Evolutionary conservation across 768 basidiomycete species (phyloP), one percentile per base, ranked within the genome.

Genomic region (Termitomyces sp.): DNA sequence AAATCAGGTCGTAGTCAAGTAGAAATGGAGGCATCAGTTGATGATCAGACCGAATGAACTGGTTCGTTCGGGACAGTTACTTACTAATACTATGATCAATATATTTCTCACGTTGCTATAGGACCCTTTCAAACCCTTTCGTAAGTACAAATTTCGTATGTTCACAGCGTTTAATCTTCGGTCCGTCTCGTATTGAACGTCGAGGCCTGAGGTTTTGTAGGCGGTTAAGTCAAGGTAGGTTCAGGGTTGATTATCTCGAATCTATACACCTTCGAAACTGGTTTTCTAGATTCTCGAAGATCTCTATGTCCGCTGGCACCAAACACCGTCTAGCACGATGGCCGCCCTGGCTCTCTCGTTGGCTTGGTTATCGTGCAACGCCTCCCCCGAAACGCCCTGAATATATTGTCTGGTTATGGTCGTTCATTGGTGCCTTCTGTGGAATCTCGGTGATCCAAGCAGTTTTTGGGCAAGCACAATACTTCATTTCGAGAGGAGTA

Each of bases 381-480:
- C 73, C 74, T 7, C 74, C 75, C 7, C 67, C 72, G 1, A 71
- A 71, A 42, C 65, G 52, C 3, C 70, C 75, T 0, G 65, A 75
- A 35, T 75, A 78, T 61, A 67, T 78, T 20, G 64, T 80, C 32
- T 83, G 78, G 77, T 38, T 81, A 9, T 85, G 82, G 82, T 81
- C 84, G 0, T 84, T 83, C 65, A 65, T 85, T 15, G 82, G 78
- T 32, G 76, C 84, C 0, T 84, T 84, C 66, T 74, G 75, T 55
- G 81, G 81, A 4, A 76, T 84, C 54, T 75, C 81, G 0, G 59
- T 79, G 40, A 75, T 86, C 50, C 83, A 85, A 59, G 82, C 77
- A 7, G 69, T 81, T 11, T 84, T 85, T 62, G 75, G 74, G 24
- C 77, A 82, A 32, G 72, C 79, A 4, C 75, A 75, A 7, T 83